phyloP scores from a whole-genome alignment of 148 eudicot species.

The Rhododendron kiyosumense region DNA sequence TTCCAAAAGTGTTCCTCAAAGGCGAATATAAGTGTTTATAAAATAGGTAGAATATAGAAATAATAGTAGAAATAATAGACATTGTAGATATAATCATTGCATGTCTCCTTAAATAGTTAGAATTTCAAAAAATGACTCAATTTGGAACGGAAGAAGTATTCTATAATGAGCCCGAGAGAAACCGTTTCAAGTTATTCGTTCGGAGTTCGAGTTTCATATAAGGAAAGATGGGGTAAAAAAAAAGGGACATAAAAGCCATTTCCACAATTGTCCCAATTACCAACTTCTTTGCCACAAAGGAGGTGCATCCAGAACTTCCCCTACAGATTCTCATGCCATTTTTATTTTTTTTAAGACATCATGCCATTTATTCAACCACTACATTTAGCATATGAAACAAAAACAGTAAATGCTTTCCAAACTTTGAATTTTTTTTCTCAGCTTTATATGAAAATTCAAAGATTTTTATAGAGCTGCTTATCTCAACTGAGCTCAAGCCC shows the following conservation, averaged over 20 bases:
- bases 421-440: background rate
- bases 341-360: too few relatives aligned
- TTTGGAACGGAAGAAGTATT: too few relatives aligned
- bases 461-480: background rate
- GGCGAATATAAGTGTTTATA: too few relatives aligned
- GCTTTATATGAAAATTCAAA: background rate
- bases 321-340: background rate
- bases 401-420: background rate
- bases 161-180: background rate
- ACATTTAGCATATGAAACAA: background rate
- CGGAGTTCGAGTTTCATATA: background rate
- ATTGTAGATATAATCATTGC: too few relatives aligned
- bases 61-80: too few relatives aligned
- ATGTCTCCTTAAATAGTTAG: too few relatives aligned
- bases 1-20: too few relatives aligned
- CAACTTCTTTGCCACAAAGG: background rate
- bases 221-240: background rate
- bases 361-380: background rate
- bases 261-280: background rate
- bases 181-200: background rate
- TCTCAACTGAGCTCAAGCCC: constrained; percentile 4
- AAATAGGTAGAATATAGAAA: too few relatives aligned
- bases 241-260: background rate
- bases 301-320: background rate
- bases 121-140: too few relatives aligned